Conservation (phyloP, 108 stramenopile species). For the Schizochytrium sp. region DNA sequence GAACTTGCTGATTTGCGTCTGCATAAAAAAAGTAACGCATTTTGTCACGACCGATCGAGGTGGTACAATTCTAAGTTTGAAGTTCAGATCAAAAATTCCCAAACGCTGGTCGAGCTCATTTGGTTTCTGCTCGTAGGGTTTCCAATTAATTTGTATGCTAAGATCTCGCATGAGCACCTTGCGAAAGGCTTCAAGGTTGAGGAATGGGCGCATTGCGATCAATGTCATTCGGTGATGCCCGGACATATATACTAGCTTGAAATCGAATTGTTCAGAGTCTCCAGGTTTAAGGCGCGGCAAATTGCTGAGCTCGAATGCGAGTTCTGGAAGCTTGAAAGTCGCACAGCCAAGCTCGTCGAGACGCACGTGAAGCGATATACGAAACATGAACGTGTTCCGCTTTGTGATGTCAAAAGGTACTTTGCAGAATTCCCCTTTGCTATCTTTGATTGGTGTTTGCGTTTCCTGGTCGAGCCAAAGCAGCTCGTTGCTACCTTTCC, state of each 20-base stretch:
- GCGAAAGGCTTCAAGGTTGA: conserved; percentile 1
- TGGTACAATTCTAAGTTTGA: neutral
- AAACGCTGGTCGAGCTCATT: neutral
- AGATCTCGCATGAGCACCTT: neutral
- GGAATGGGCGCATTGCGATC: neutral
- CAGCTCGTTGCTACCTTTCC: neutral
- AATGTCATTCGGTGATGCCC: neutral
- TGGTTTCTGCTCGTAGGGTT: neutral
- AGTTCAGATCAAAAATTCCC: neutral
- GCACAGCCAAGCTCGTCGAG: neutral
- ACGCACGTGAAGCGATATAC: neutral
- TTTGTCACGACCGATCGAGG: neutral
- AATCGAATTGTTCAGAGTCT: neutral
- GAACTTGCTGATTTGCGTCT: neutral
- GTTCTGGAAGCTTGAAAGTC: conserved; percentile 21
- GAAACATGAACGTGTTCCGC: neutral
- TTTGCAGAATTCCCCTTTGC: neutral
- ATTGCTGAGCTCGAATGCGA: conserved; percentile 9
- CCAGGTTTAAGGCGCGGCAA: neutral
- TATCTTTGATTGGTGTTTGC: neutral
- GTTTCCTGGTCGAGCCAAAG: neutral
- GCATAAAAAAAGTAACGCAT: neutral
- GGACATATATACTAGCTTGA: conserved; percentile 13
- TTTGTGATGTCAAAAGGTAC: neutral
- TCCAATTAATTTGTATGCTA: neutral